Evolutionary conservation across 1,284 basidiomycete species (phyloP).

Genomic region (Pyrrhoderma lamaoense): DNA sequence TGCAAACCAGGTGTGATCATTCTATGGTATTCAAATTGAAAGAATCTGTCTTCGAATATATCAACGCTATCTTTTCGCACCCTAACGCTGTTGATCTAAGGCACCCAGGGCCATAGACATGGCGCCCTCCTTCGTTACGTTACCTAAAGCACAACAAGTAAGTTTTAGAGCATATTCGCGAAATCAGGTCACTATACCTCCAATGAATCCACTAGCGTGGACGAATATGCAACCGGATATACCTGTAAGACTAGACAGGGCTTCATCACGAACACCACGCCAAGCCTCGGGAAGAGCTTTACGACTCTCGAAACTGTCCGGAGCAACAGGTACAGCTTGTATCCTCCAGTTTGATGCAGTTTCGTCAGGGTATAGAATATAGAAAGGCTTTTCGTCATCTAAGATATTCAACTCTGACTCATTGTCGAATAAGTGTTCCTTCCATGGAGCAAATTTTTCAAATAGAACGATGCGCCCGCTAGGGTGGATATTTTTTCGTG

Average conservation of each 20-base stretch:
- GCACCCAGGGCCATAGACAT: conserved; percentile 74
- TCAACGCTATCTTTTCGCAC: no score
- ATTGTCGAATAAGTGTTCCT: conserved; percentile 90
- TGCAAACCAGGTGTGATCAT: no score
- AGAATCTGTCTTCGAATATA: no score
- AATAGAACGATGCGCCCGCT: conserved; percentile 79
- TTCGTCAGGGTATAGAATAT: conserved; percentile 90
- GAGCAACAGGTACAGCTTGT: conserved; percentile 81
- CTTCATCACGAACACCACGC: conserved; percentile 87
- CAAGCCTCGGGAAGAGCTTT: conserved; percentile 91
- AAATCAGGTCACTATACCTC: conserved; percentile 45
- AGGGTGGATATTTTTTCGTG: conserved; percentile 58
- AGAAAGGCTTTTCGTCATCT: conserved; percentile 54
- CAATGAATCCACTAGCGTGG: conserved; percentile 94
- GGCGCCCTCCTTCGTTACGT: conserved; percentile 85
- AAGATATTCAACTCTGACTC: conserved; percentile 52
- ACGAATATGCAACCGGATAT: conserved; percentile 87
- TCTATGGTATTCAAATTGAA: no score
- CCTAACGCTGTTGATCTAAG: conserved; percentile 26
- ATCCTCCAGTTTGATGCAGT: conserved; percentile 79
- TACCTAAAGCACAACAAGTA: conserved; percentile 44
- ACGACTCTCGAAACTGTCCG: conserved; percentile 84
- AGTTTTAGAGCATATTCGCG: conserved; percentile 6
- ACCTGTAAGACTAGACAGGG: conserved; percentile 66
- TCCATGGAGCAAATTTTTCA: conserved; percentile 81